Percentiles rank a stretch among this genome's conserved stretches.
Conservation (phyloP, 2,329 filamentous ascomycete species). For the Alternaria arbusti region DNA sequence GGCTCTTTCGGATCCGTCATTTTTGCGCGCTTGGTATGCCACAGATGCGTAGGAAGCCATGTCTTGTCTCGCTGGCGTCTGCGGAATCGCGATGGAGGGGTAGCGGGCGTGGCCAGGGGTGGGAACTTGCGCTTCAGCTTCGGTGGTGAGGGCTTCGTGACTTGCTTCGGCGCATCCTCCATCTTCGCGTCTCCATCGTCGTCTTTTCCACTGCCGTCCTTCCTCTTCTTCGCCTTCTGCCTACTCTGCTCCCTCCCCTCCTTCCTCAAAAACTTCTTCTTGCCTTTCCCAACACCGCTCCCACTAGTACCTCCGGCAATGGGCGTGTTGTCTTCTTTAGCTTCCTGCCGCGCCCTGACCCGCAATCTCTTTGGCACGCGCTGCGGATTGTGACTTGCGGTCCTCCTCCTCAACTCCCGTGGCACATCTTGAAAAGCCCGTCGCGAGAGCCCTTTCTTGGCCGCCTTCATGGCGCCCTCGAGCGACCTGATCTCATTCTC, state of each 20-base stretch:
- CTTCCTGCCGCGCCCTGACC: conserved; percentile 71
- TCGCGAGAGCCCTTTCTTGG: conserved; percentile 68
- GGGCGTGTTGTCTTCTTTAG: conserved; percentile 90
- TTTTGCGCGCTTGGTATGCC: conserved; percentile 87
- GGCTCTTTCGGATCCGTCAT: conserved; percentile 82
- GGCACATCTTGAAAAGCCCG: conserved; percentile 93
- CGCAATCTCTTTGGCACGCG: conserved; percentile 81
- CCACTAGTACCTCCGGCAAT: conserved; percentile 71
- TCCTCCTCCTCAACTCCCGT: conserved; percentile 80
- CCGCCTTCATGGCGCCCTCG: conserved; percentile 79
- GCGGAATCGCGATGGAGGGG: conserved; percentile 73
- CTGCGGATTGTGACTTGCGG: conserved; percentile 94
- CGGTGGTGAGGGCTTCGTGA: conserved; percentile 21
- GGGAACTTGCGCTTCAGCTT: conserved; percentile 74
- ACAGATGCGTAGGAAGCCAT: conserved; percentile 93
- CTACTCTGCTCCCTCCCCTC: conserved; percentile 78
- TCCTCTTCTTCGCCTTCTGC: conserved; percentile 65
- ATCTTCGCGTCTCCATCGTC: conserved; percentile 8
- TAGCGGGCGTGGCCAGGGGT: conserved; percentile 68
- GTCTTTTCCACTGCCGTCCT: conserved; percentile 42
- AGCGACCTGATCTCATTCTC: conserved; percentile 89
- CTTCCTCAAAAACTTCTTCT: conserved; percentile 64
- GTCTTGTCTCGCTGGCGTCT: conserved; percentile 88
- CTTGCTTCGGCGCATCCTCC: conserved; percentile 8
- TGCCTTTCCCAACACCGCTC: conserved; percentile 59